Conservation (phyloP, 2,329 filamentous ascomycete genomes). For the Stachybotrys elegans region DNA sequence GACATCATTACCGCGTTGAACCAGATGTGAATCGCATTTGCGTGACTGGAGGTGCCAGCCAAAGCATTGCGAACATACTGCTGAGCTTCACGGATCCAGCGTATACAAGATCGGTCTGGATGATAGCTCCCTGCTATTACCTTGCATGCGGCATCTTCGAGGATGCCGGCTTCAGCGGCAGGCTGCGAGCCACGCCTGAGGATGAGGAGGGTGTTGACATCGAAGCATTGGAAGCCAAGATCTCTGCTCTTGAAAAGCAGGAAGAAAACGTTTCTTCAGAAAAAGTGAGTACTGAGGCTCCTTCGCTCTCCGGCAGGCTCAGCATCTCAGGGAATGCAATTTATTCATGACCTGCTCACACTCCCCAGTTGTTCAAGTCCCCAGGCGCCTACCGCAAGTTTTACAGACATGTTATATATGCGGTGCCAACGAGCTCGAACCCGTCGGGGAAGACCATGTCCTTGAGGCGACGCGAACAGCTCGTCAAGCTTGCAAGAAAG, state of each 20-base stretch:
- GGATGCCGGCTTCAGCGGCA: slow-evolving; percentile 67
- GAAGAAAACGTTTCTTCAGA: slow-evolving; percentile 4
- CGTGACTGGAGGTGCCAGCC: slow-evolving; percentile 80
- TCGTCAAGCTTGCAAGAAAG: slow-evolving; percentile 72
- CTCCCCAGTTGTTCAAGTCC: slow-evolving; percentile 43
- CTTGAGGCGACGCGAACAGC: slow-evolving; percentile 55
- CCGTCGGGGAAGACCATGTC: slow-evolving; percentile 82
- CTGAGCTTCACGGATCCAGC: slow-evolving; percentile 75
- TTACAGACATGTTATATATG: slow-evolving; percentile 85
- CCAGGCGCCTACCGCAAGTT: slow-evolving; percentile 62
- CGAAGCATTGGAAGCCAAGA: slow-evolving; percentile 32
- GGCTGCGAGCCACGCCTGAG: slow-evolving; percentile 67
- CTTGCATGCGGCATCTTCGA: slow-evolving; percentile 82
- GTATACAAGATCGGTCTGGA: slow-evolving; percentile 72
- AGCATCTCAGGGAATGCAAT: too few relatives aligned
- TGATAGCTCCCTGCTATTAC: slow-evolving; percentile 78
- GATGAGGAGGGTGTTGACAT: slow-evolving; percentile 74
- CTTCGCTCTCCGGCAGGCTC: too few relatives aligned
- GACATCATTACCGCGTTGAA: slow-evolving; percentile 48
- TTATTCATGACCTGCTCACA: background rate
- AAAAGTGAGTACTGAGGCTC: slow-evolving; percentile 6
- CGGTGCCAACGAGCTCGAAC: slow-evolving; percentile 84
- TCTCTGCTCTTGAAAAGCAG: slow-evolving; percentile 22
- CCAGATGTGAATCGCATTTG: slow-evolving; percentile 58
- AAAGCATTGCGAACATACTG: slow-evolving; percentile 73